Base-by-base conservation (phyloP, 176 grass and related monocot genomes). In the Aegilops speltoides region DNA sequence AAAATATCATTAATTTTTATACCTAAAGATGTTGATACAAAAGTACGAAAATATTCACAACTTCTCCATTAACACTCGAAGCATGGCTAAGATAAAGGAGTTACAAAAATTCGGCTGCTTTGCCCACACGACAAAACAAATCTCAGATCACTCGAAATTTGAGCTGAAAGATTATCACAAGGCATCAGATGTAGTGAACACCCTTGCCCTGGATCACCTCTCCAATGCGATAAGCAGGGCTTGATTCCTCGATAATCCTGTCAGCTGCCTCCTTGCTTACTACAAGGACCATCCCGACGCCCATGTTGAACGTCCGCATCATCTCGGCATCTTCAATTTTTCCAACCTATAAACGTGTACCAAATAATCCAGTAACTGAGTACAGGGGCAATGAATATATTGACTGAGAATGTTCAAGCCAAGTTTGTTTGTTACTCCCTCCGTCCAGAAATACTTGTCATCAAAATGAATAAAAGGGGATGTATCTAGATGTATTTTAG, bases 271-370 rank as follows among this genome's bases (percentile, higher is more conserved):
- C 90, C 40, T 73, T 90, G 82, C 88, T 92, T 33, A 94, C 84
- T 10, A 95, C 90, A 65, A 98, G 89, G 67, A 96, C 96, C 96
- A 98, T 98, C 34, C 96, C 96, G 2, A 96, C 80, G 4, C 93
- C 96, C 96, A 98, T 98, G 46, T 98, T 98, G 84, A 98, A 98
- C 2, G 93, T 96, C 45, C 91, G 88, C 24, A 87, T 90, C 93
- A 98, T 98, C 86, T 96, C 96, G 2, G 79, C 54, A 62, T 89
- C 93, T 29, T 92, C 90, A 54, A 98, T 92, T 74, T 81, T 91
- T 48, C 96, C 96, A 91, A 86, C 93, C 96, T 98, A 76, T 54
- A 17, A 25, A 66, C 3, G 1, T 15, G n/a, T 19, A 33, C 57
- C 14, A 24, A 23, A 63, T 32, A 84, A 25, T 76, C 2, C 6